These are phyloP conservation scores for Hymenoscyphus occultus DNA, from an alignment of 2,329 filamentous ascomycete species.

Conservation along the genomic window DNA sequence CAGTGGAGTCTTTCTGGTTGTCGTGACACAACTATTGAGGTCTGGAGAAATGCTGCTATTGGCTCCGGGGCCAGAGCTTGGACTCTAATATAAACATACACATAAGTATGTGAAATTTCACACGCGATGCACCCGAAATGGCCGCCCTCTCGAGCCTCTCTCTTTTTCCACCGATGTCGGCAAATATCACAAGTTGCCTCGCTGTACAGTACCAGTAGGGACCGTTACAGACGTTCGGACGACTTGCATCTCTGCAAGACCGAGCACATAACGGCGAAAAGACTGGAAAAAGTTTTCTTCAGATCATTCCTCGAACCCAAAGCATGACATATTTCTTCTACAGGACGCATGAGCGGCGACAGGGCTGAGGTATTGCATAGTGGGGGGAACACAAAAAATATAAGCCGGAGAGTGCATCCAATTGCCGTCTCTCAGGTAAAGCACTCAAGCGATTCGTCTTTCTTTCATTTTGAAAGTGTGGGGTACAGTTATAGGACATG, in stretches of 20 bases:
- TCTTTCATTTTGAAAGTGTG: conserved; percentile 18
- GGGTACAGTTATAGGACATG: conserved; percentile 17
- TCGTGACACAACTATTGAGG: conserved; percentile 16
- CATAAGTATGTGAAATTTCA: background rate
- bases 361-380: background rate
- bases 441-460: conserved; percentile 9
- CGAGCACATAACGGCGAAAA: background rate
- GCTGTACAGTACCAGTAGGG: background rate
- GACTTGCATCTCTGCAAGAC: conserved; percentile 2
- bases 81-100: conserved; percentile 9
- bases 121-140: conserved; percentile 12
- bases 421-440: conserved; percentile 16
- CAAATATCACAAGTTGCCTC: background rate
- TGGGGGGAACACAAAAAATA: conserved; percentile 1
- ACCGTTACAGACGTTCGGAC: background rate
- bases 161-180: conserved; percentile 1
- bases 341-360: background rate
- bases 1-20: conserved; percentile 10
- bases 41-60: conserved; percentile 14
- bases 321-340: background rate
- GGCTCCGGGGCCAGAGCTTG: conserved; percentile 2
- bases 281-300: conserved; percentile 4
- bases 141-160: background rate
- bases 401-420: conserved; percentile 1
- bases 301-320: background rate